Conservation (phyloP, 2,329 filamentous ascomycete genomes). For the Falciphora oryzae region DNA sequence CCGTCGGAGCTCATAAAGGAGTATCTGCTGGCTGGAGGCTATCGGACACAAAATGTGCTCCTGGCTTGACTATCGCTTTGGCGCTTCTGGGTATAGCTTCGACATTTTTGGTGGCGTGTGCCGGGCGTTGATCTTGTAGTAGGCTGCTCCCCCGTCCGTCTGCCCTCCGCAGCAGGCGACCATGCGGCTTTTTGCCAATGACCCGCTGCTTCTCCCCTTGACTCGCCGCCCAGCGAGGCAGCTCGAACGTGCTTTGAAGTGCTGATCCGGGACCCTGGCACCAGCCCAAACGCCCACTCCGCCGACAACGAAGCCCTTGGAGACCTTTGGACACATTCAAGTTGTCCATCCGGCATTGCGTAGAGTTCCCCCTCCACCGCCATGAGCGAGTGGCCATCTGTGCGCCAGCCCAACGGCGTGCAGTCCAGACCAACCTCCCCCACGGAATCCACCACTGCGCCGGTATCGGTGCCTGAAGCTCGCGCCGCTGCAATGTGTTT, state of each 20-base stretch:
- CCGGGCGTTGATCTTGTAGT: background rate
- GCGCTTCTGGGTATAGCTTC: slow-evolving; percentile 16
- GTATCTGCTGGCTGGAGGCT: slow-evolving; percentile 34
- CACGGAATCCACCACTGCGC: background rate
- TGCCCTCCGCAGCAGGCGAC: background rate
- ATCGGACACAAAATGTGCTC: slow-evolving; percentile 28
- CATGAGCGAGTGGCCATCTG: background rate
- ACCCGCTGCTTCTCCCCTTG: background rate
- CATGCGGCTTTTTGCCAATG: background rate
- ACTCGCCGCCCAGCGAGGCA: background rate
- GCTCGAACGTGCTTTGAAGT: background rate
- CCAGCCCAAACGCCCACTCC: background rate
- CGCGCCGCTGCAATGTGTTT: background rate
- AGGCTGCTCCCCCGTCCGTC: background rate
- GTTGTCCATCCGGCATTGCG: background rate
- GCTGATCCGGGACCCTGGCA: background rate
- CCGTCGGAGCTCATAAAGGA: slow-evolving; percentile 29
- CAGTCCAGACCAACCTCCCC: background rate
- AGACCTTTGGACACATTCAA: background rate
- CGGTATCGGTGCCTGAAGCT: background rate
- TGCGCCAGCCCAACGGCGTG: background rate
- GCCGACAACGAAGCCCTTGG: too few species aligned
- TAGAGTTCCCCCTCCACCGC: slow-evolving; percentile 3
- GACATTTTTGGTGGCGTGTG: background rate
- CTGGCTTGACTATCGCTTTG: slow-evolving; percentile 22